Evolutionary conservation across 2,329 filamentous ascomycete genomes (phyloP).

Genomic region (Chaetothyriales sp.): DNA sequence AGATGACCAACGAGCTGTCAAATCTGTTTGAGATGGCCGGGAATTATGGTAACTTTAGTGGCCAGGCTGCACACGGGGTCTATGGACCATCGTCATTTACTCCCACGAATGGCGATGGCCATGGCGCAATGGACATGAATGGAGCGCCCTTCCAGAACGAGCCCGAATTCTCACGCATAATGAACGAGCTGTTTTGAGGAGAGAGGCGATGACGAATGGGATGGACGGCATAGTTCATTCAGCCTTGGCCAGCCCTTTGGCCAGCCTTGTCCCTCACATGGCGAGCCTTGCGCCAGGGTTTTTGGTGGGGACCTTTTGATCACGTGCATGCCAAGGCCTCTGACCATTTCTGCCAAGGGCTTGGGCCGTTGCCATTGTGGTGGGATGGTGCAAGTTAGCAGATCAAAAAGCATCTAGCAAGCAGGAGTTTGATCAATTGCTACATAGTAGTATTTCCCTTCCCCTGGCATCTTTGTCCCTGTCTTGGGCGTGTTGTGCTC

Average conservation of each 20-base stretch:
- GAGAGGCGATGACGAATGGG: not conserved
- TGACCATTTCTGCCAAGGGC: not conserved
- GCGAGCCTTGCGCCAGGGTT: not conserved
- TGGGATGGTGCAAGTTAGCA: not conserved
- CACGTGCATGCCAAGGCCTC: not conserved
- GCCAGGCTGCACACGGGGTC: conserved; percentile 21
- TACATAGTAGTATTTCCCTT: not conserved
- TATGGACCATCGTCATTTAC: conserved; percentile 5
- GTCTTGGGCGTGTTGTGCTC: not conserved
- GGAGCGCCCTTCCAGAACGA: conserved; percentile 38
- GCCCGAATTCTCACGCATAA: conserved; percentile 43
- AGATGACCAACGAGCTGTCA: conserved; percentile 45
- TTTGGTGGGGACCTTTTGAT: not conserved
- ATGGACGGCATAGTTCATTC: not conserved
- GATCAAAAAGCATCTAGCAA: not conserved
- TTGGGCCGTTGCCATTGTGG: not conserved
- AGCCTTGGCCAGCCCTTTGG: not conserved
- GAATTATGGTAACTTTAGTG: conserved; percentile 31
- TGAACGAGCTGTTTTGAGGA: conserved; percentile 43
- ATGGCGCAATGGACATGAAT: conserved; percentile 23
- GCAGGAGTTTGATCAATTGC: not conserved
- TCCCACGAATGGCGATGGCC: conserved; percentile 20
- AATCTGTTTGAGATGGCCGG: conserved; percentile 50
- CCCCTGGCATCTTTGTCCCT: not conserved
- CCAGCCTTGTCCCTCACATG: not conserved